Evolutionary conservation across 805 yeast genomes (phyloP).

Genomic region (Wickerhamomyces tratensis): DNA sequence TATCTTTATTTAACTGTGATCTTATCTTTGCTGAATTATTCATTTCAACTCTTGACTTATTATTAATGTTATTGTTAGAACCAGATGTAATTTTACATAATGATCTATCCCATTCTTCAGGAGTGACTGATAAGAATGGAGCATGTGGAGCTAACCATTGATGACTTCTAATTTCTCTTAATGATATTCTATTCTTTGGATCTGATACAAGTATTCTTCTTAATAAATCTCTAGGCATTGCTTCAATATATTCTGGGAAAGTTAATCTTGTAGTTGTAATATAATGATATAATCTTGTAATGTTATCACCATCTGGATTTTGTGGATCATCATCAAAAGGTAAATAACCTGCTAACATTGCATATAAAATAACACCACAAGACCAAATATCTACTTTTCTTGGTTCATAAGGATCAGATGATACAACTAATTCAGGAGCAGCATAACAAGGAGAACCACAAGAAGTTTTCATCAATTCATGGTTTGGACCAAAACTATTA

Average conservation of each 20-base stretch:
- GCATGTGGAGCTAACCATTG: conserved; percentile 85
- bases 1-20: conserved; percentile 16
- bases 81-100: conserved; percentile 20
- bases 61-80: conserved; percentile 22
- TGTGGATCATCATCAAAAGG: conserved; percentile 98
- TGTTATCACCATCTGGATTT: conserved; percentile 93
- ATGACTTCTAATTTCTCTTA: conserved; percentile 68
- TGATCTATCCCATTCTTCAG: conserved; percentile 82
- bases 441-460: conserved; percentile 99
- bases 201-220: conserved; percentile 79
- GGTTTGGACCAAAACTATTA: conserved; percentile 53
- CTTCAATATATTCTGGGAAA: conserved; percentile 88
- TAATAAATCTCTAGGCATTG: conserved; percentile 83
- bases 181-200: conserved; percentile 64
- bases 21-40: conserved; percentile 4
- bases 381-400: conserved; percentile 96
- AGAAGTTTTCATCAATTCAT: conserved; percentile 83
- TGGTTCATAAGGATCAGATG: conserved; percentile 82
- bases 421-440: conserved; percentile 92
- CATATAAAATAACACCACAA: conserved; percentile 88
- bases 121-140: conserved; percentile 73
- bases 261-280: conserved; percentile 88
- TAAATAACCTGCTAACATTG: conserved; percentile 93
- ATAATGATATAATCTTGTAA: conserved; percentile 81
- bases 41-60: conserved; percentile 28